Evolutionary conservation across 495 filamentous ascomycete species (phyloP), one percentile per base, ranked within the genome.

Genomic region (Neurospora hispaniola): DNA sequence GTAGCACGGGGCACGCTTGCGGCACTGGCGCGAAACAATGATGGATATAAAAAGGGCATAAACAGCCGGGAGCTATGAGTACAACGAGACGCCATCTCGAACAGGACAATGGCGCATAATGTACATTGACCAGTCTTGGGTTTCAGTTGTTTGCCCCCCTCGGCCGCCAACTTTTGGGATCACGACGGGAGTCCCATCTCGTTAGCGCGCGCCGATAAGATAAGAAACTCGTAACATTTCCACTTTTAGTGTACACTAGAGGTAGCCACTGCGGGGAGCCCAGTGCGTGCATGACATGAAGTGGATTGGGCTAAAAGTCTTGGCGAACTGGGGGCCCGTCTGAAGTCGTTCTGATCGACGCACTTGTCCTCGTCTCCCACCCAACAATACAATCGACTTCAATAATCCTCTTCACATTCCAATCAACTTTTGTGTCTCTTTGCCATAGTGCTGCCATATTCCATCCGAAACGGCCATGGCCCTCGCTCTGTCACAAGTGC

Each of bases 41-140:
- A 86, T 5, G 90, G 90, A 77, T 91, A 92, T 20, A 92, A 85
- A 77, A 92, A 93, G 9, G 89, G 90, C 3, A 90, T 85, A 72
- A 90, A 80, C 62, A 86, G 83, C 23, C 83, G 81, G 16, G 81
- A 80, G 35, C 80, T 74, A 88, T 88, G 73, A 75, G 69, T 27
- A 48, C 14, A 43, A 59, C 41, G 39, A 59, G 54, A 14, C n/a
- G 72, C 44, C 48, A 69, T 69, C 35, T 66, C 48, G 48, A 59
- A 5, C 48, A 59, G 48, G 48, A 59, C 48, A 59, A 27, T 48
- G 44, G 18, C 44, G 43, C 43, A 46, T 46, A n/a, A n/a, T n/a
- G 7, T 46, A n/a, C 43, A 46, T 54, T n/a, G 69, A 35, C 42
- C 14, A 16, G 44, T 35, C 16, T 59, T 5, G 6, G 70, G 39